Percentiles rank a stretch among this genome's conserved stretches.
Conservation (phyloP, 2,329 filamentous ascomycete genomes). For the Fusarium neocosmosporiellum region DNA sequence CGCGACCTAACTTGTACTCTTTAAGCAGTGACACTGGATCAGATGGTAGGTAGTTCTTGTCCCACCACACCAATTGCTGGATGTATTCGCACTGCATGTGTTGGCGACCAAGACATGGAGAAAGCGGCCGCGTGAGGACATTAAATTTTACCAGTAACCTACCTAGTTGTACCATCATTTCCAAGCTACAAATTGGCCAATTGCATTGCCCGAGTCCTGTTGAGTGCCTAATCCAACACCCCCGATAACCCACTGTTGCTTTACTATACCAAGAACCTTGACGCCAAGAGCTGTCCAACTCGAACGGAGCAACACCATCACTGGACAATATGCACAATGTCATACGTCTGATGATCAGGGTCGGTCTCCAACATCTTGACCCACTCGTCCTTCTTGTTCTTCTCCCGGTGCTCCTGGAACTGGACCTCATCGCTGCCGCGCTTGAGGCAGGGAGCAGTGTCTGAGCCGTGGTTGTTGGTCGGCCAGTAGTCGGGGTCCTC, state of each 20-base stretch:
- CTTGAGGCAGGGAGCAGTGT: slow-evolving; percentile 47
- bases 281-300: neutral
- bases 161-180: neutral
- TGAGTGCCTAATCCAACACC: neutral
- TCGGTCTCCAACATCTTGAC: slow-evolving; percentile 12
- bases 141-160: neutral
- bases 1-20: neutral
- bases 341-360: slow-evolving; percentile 31
- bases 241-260: neutral
- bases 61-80: neutral
- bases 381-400: neutral
- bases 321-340: slow-evolving; percentile 10
- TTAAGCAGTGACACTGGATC: neutral
- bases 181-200: neutral
- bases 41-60: neutral
- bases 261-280: neutral
- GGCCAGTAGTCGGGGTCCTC: slow-evolving; percentile 46
- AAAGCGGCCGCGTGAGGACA: neutral
- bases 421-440: slow-evolving; percentile 12
- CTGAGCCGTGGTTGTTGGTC: slow-evolving; percentile 49
- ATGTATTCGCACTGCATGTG: neutral
- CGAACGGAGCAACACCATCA: neutral
- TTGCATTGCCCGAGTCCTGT: neutral
- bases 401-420: slow-evolving; percentile 3
- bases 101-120: neutral